Evolutionary conservation across 148 eudicot species (phyloP).

Genomic region (Persicaria tinctoria): DNA sequence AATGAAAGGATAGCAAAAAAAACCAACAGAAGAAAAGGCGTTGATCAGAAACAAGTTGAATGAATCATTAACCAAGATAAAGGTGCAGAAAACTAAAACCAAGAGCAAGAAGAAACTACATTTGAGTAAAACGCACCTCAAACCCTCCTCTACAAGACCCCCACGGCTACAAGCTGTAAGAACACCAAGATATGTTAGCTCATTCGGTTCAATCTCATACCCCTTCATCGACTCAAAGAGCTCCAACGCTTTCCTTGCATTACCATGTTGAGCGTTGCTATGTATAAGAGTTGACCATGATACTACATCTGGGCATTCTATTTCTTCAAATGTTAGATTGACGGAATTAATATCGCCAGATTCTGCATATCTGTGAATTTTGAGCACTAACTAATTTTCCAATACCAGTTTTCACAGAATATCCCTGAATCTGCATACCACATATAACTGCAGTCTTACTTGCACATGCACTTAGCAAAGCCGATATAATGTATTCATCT

Average conservation of each 20-base stretch:
- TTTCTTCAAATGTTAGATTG: constrained; percentile 31
- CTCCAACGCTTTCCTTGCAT: constrained; percentile 17
- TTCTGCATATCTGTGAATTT: constrained; percentile 44
- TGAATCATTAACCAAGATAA: not conserved
- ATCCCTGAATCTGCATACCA: constrained; percentile 37
- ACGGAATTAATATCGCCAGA: constrained; percentile 51
- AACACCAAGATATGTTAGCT: constrained; percentile 26
- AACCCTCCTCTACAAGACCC: constrained; percentile 34
- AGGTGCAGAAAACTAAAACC: not conserved
- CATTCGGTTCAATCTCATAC: constrained; percentile 21
- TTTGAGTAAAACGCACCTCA: constrained; percentile 29
- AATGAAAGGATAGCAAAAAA: not conserved
- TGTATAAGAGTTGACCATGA: constrained; percentile 57
- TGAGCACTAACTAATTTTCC: constrained; percentile 14
- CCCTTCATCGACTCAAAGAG: constrained; percentile 23
- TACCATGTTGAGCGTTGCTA: constrained; percentile 28
- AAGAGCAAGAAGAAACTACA: constrained; percentile 14
- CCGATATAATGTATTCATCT: constrained; percentile 55
- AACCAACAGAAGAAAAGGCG: not conserved
- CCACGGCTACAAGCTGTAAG: constrained; percentile 40
- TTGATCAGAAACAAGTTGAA: not conserved
- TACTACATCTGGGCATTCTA: constrained; percentile 46
- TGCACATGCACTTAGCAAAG: constrained; percentile 47
- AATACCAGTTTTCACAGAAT: constrained; percentile 19
- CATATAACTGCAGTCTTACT: constrained; percentile 36